Percentiles rank a stretch among this genome's conserved stretches.
Conservation (phyloP, 257 asterid species). For the Gardenia jasminoides region DNA sequence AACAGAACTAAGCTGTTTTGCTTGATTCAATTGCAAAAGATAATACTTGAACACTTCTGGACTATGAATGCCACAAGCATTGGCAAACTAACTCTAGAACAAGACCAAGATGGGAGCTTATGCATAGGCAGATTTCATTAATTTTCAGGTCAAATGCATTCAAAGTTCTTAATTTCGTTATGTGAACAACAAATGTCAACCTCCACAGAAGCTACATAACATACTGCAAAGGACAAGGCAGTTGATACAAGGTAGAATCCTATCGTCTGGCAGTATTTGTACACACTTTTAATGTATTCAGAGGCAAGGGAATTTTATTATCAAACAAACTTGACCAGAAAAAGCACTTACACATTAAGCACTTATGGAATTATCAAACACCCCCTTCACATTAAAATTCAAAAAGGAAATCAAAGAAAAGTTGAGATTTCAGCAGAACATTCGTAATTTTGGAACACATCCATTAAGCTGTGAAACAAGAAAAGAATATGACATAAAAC, state of each 20-base stretch:
- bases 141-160: not conserved
- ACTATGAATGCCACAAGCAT: not conserved
- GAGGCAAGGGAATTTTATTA: no score
- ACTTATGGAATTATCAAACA: no score
- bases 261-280: no score
- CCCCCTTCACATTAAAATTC: no score
- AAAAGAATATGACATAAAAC: constrained; percentile 21
- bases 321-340: no score
- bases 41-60: not conserved
- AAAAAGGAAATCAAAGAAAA: no score
- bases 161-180: no score
- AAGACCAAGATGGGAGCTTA: not conserved
- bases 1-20: not conserved
- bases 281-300: no score
- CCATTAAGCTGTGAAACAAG: not conserved
- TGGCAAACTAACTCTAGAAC: not conserved
- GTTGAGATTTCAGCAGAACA: not conserved
- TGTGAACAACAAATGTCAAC: not conserved
- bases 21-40: not conserved
- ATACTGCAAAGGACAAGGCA: not conserved
- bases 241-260: not conserved
- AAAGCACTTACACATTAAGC: no score
- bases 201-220: not conserved
- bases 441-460: not conserved
- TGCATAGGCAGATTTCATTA: not conserved